Evolutionary conservation across 106 monocot species (phyloP), one percentile per base, ranked within the genome.

Genomic region (Chionographis japonica): DNA sequence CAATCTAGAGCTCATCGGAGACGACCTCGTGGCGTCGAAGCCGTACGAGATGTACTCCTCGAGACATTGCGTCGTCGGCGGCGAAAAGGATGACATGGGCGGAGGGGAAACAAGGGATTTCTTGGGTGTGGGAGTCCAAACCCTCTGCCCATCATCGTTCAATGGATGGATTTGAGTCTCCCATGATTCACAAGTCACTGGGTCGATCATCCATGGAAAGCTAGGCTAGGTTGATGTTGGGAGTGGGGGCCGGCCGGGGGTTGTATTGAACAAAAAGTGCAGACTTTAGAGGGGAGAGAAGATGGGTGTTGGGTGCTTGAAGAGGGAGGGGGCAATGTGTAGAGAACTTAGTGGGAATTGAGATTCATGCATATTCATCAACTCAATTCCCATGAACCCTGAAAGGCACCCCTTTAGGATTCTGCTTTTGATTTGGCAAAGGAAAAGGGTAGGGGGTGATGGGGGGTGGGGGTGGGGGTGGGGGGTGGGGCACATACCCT

Each of bases 91-190:
- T 59, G 17, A 3, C 52, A 15, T 72, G 64, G 52, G 72, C 8
- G 75, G 70, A 42, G 75, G 64, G 3, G 58, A 60, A 40, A 81
- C 81, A 0, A 66, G 71, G 59, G 81, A 81, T 50, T 81, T 81
- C 71, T 61, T 81, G 40, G 71, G 81, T 13, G 76, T 81, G 39
- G 62, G 76, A 12, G 70, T 68, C 9, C 71, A 78, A 37, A 50
- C 78, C 3, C 55, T 79, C 20, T 79, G 79, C 18, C 72, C 60
- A 50, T 11, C 79, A 51, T 73, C 79, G 13, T 56, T 73, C 37
- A 61, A 68, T 39, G 68, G 57, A 79, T 79, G 79, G 79, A 72
- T 78, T 17, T 72, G 72, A 66, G 17, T 35, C 27, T 27, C 27
- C 27, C 27, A 27, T 27, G 27, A 27, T 27, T 27, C 27, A 27